Conservation (phyloP, 352 stramenopile genomes). For the Phytopythium boreale region DNA sequence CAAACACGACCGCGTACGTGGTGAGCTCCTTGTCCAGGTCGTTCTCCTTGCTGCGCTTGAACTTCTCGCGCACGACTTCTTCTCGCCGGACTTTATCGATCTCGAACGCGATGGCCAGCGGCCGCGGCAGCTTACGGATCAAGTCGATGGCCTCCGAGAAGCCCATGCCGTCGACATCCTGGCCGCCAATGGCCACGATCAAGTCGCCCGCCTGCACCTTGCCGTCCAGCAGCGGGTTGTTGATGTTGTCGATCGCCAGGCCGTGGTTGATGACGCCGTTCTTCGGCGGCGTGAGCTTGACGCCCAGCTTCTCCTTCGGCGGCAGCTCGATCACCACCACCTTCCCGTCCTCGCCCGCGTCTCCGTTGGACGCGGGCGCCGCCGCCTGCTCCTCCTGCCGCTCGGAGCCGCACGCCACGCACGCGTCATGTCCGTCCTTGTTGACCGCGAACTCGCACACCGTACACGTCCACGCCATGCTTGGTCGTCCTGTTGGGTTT, state of each 20-base stretch:
- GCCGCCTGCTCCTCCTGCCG: constrained; percentile 23
- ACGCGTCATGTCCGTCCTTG: constrained; percentile 52
- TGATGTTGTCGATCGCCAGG: constrained; percentile 85
- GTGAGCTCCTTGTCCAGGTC: constrained; percentile 73
- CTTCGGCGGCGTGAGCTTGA: constrained; percentile 85
- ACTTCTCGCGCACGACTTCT: constrained; percentile 56
- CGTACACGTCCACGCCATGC: constrained; percentile 61
- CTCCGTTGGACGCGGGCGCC: constrained; percentile 4
- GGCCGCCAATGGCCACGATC: constrained; percentile 81
- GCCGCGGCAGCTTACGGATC: constrained; percentile 78
- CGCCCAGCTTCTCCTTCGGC: constrained; percentile 82
- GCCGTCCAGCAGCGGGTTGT: constrained; percentile 80
- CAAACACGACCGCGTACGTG: constrained; percentile 85
- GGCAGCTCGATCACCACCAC: constrained; percentile 80
- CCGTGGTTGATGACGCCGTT: constrained; percentile 78
- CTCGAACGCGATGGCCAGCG: constrained; percentile 80
- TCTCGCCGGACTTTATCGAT: constrained; percentile 65
- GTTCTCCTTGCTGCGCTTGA: constrained; percentile 45
- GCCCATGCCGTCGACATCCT: constrained; percentile 72
- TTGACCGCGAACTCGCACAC: constrained; percentile 65
- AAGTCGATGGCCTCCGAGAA: constrained; percentile 83
- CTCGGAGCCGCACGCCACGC: constrained; percentile 59
- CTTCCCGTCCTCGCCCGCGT: not conserved
- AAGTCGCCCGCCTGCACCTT: constrained; percentile 80
- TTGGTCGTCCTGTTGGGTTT: not conserved